Conservation (phyloP, 331 rosid genomes). For the Pyracantha coccinea region DNA sequence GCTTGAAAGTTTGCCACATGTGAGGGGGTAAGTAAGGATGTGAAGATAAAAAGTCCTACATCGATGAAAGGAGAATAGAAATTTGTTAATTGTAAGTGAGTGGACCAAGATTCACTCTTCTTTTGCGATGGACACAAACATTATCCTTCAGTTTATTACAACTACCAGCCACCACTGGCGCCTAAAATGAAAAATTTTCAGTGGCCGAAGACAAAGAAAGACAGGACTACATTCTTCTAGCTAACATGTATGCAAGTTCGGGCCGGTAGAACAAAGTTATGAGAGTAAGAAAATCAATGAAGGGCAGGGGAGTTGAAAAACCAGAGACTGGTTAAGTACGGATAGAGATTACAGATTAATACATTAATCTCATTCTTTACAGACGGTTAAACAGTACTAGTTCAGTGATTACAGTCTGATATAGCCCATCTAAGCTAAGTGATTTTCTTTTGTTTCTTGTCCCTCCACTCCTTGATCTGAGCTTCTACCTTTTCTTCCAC, state of each 20-base stretch:
- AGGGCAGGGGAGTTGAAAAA: constrained; percentile 18
- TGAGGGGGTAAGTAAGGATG: too few relatives aligned
- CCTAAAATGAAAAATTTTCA: too few relatives aligned
- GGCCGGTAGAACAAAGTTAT: constrained; percentile 53
- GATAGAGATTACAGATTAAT: neutral
- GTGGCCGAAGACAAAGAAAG: too few relatives aligned
- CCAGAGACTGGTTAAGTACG: constrained; percentile 26
- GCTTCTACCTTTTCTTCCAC: constrained; percentile 47
- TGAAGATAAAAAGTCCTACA: too few relatives aligned
- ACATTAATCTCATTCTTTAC: neutral
- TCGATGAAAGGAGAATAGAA: too few relatives aligned
- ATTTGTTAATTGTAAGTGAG: too few relatives aligned
- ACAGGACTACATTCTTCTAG: constrained; percentile 28
- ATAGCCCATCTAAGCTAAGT: constrained; percentile 17
- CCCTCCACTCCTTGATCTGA: constrained; percentile 45
- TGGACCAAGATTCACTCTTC: too few relatives aligned
- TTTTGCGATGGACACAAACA: too few relatives aligned
- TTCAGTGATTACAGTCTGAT: neutral
- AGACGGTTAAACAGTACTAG: neutral
- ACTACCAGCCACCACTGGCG: too few relatives aligned
- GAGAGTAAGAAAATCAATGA: constrained; percentile 49
- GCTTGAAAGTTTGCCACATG: too few relatives aligned
- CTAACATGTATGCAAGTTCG: constrained; percentile 56
- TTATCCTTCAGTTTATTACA: too few relatives aligned
- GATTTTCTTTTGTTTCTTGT: constrained; percentile 47